phyloP scores from a whole-genome alignment of 2,329 filamentous ascomycete species.

The Didymella segeticola region DNA sequence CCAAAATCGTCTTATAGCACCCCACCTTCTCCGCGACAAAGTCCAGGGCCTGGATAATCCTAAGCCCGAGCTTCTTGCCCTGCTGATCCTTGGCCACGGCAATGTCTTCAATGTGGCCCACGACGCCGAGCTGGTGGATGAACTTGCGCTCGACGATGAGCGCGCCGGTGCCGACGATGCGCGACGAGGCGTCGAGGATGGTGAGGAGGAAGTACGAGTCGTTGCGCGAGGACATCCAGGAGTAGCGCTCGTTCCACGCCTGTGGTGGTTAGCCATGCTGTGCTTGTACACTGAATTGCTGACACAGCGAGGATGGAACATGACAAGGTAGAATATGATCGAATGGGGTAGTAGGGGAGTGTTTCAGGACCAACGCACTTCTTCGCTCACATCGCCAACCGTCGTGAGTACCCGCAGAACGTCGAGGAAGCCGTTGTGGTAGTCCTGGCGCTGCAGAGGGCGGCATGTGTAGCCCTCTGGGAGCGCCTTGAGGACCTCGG shows the following conservation, averaged over 20 bases:
- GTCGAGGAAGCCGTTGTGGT: slow-evolving; percentile 82
- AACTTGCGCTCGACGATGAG: slow-evolving; percentile 95
- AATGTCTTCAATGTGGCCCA: slow-evolving; percentile 98
- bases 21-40: slow-evolving; percentile 85
- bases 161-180: slow-evolving; percentile 88
- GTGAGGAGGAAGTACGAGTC: slow-evolving; percentile 87
- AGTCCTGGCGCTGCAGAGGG: slow-evolving; percentile 79
- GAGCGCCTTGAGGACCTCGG: slow-evolving; percentile 72
- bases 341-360: background rate
- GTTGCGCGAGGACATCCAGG: slow-evolving; percentile 77
- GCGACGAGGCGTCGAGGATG: slow-evolving; percentile 73
- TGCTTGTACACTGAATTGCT: no score
- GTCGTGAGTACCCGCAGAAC: slow-evolving; percentile 90
- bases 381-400: slow-evolving; percentile 82
- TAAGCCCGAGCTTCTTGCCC: slow-evolving; percentile 92
- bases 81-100: slow-evolving; percentile 94
- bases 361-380: slow-evolving; percentile 47
- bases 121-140: slow-evolving; percentile 80
- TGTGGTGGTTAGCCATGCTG: slow-evolving; percentile 11
- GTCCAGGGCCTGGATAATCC: slow-evolving; percentile 93
- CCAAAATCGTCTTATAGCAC: slow-evolving; percentile 96
- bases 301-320: no score
- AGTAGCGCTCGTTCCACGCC: slow-evolving; percentile 77
- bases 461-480: slow-evolving; percentile 85
- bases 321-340: no score